Conservation (phyloP, 495 filamentous ascomycete species). For the Aspergillus biplanus region DNA sequence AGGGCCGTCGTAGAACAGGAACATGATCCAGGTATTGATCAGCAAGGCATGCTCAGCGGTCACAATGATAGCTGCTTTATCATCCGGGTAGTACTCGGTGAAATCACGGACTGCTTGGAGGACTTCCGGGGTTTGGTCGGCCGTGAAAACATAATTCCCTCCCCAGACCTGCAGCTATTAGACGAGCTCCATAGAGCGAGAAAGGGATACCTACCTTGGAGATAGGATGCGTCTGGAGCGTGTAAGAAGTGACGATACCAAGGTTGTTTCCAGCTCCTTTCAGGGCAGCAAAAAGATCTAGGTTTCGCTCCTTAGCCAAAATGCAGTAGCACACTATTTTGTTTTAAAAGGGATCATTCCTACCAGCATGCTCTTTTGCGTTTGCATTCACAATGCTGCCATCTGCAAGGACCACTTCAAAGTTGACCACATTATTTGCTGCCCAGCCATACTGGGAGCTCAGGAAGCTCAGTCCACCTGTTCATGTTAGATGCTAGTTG, state of each 20-base stretch:
- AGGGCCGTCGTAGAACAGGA: conserved; percentile 65
- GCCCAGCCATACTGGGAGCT: conserved; percentile 62
- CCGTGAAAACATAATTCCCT: conserved; percentile 54
- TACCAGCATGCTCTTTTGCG: conserved; percentile 41
- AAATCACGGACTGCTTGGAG: conserved; percentile 56
- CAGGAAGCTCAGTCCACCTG: conserved; percentile 53
- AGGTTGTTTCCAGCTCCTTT: conserved; percentile 65
- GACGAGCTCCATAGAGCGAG: not conserved
- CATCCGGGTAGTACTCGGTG: conserved; percentile 52
- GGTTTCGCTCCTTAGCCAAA: not conserved
- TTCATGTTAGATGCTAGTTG: conserved; percentile 5
- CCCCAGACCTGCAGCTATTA: conserved; percentile 48
- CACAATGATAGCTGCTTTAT: conserved; percentile 57
- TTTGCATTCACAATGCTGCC: conserved; percentile 55
- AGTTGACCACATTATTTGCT: conserved; percentile 56
- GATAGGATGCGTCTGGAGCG: conserved; percentile 49
- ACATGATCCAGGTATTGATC: conserved; percentile 61
- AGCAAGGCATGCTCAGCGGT: conserved; percentile 55
- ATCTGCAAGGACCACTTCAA: conserved; percentile 60
- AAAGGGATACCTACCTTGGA: conserved; percentile 25
- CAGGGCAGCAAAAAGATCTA: conserved; percentile 59
- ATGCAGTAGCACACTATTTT: not conserved
- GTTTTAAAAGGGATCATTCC: conserved; percentile 17
- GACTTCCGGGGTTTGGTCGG: conserved; percentile 44
- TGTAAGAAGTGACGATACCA: conserved; percentile 62